Base-by-base conservation (phyloP, 129 eudicot genomes). In the Centaurea solstitialis region DNA sequence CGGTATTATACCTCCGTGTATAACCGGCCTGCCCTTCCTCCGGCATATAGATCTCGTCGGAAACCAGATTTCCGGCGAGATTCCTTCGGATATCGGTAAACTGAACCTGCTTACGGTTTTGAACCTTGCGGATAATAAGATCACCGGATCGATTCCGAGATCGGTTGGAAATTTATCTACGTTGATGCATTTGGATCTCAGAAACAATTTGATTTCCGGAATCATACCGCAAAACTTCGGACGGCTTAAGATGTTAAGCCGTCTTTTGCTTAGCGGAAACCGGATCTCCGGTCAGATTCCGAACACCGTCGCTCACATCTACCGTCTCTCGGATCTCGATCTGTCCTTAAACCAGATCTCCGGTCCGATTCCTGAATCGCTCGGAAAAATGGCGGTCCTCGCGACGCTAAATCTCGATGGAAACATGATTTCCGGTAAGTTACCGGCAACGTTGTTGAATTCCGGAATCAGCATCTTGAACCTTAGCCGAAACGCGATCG, bases 101-200 rank as follows among this genome's bases (percentile, higher is more conserved):
- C 86, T 95, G 47, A 76, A 69, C 13, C 93, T 87, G 0, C 88
- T 95, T 77, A 82, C 92, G 0, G 97, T 95, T 41, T 23, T 95
- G 35, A 95, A 95, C 78, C 78, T 95, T 1, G 98, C 98, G 0
- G 98, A 93, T 28, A 95, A 95, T 71, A 79, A 88, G 23, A 66
- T 95, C 53, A 47, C 95, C 8, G 99, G 99, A 12, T 22, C n/a
- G 21, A 81, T 95, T 6, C 99, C 99, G 3, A 78, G 78, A 22
- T 95, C 99, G 9, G 12, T 95, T 1, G 72, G 86, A 4, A 86
- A 82, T 61, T 66, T 95, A 13, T 22, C 91, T 0, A 77, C 88
- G 13, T 68, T 95, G 28, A 93, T 93, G 99, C 99, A 95, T 79
- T 72, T 95, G 21, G 99, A 95, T 75, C 85, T 95, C 30, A 87